These are phyloP conservation scores for Fagopyrum homotropicum DNA, from an alignment of 148 eudicot species.

Conservation along the genomic window DNA sequence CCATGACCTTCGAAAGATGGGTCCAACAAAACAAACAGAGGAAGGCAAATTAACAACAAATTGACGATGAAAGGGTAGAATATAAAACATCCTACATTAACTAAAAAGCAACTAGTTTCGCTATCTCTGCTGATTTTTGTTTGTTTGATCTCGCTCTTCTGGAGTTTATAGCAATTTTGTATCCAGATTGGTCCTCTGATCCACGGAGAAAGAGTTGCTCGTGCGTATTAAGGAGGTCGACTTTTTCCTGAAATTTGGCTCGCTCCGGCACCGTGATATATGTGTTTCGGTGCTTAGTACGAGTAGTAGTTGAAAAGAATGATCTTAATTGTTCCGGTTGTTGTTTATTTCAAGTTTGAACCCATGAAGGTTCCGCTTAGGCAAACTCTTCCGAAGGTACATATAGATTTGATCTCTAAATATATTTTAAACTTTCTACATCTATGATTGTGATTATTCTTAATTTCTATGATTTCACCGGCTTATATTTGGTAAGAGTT, in stretches of 20 bases:
- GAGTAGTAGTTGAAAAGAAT: not conserved
- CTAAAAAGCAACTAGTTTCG: not conserved
- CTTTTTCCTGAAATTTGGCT: conserved; percentile 4
- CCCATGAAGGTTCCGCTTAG: conserved; percentile 72
- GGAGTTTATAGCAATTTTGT: not conserved
- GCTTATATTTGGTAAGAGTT: not conserved
- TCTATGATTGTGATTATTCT: conserved; percentile 10
- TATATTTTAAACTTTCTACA: not conserved
- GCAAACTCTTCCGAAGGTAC: conserved; percentile 45
- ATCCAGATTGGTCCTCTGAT: not conserved
- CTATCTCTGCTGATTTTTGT: not conserved
- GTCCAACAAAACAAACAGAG: not conserved
- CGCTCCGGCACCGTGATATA: not conserved
- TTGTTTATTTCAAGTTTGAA: conserved; percentile 5
- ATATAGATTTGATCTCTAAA: not conserved
- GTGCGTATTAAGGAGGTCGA: not conserved
- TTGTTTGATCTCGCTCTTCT: not conserved
- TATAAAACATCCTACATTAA: not conserved
- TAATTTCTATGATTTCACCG: not conserved
- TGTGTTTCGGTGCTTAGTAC: not conserved
- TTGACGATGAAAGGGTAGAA: not conserved
- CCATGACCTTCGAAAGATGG: conserved; percentile 43
- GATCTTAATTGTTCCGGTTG: not conserved
- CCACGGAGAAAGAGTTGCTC: not conserved
- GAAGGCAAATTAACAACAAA: not conserved